A percentile compares a stretch with the other conserved stretches of the same genome.
phyloP scores from a whole-genome alignment of 192 early-diverging fungal species.

The Tieghemiomyces parasiticus region DNA sequence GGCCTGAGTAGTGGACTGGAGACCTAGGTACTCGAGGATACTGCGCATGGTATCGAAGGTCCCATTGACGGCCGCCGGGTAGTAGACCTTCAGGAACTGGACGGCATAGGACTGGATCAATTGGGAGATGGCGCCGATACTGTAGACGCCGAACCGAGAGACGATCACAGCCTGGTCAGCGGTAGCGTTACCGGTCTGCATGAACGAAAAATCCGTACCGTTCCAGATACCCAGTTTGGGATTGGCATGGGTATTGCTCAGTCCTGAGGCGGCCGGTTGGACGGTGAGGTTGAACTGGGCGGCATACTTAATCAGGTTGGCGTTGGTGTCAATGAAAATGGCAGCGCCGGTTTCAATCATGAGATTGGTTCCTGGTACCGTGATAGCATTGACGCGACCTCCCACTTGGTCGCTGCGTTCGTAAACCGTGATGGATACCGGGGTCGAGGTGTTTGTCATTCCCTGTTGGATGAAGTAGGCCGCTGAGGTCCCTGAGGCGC shows the following conservation, averaged over 20 bases:
- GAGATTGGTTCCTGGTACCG: slow-evolving; percentile 14
- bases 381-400: slow-evolving; percentile 26
- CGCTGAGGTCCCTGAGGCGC: neutral
- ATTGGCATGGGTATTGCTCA: slow-evolving; percentile 14
- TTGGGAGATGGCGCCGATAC: slow-evolving; percentile 11
- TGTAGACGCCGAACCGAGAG: slow-evolving; percentile 7
- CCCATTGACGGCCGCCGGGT: slow-evolving; percentile 12
- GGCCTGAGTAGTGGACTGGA: slow-evolving; percentile 14
- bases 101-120: slow-evolving; percentile 14
- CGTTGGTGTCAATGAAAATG: slow-evolving; percentile 43
- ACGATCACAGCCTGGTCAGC: neutral
- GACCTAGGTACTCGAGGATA: slow-evolving; percentile 9
- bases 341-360: slow-evolving; percentile 44
- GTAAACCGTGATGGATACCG: slow-evolving; percentile 26
- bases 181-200: slow-evolving; percentile 7
- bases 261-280: slow-evolving; percentile 14
- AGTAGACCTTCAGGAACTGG: slow-evolving; percentile 21
- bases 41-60: slow-evolving; percentile 16
- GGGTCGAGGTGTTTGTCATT: neutral
- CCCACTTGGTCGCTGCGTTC: slow-evolving; percentile 35
- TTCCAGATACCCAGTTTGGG: slow-evolving; percentile 14
- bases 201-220: slow-evolving; percentile 1
- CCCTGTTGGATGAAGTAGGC: neutral
- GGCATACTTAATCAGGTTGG: slow-evolving; percentile 33
- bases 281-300: slow-evolving; percentile 32